Base-by-base conservation (phyloP, 1,139 yeast species). In the Sugiyamaella grinbergsii region DNA sequence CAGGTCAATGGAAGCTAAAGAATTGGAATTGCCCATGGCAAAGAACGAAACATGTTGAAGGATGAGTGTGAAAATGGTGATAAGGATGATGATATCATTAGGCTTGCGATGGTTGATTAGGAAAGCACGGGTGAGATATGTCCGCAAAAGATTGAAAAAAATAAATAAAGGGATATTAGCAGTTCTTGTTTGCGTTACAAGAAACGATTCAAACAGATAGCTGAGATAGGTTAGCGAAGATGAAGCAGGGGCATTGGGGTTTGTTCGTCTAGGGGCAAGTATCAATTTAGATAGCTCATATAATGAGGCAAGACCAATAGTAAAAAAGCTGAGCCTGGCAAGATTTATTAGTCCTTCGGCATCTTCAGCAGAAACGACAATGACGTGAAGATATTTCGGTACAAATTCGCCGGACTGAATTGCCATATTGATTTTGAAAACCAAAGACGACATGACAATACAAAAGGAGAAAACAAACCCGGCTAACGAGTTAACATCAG, bases 11-110 rank as follows among this genome's bases (percentile, higher is more conserved):
- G 97, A 85, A 0, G 97, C 94, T 59, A 93, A 76, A 45, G 96
- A 90, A 63, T 93, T 93, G 0, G 98, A 90, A 51, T 88, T 89
- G 0, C 98, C 98, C 69, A 85, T 77, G 10, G 89, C 87, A 70
- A 88, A 93, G 64, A 91, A 93, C 0, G 93, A 73, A 42, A 89
- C 72, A 59, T 88, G 83, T 64, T 90, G 95, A 43, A 88, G 61
- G 5, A 78, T 54, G 7, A 71, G 49, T 2, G 61, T 57, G 28
- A 68, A 55, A 6, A 70, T 54, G 18, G 62, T 53, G 4, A 61
- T 53, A 31, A 60, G 50, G 15, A 60, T 51, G 2, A 63, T 54
- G n/a, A 60, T 58, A 22, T 59, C 60, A 15, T 50, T 48, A 23
- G 56, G 42, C 23, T 52, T 42, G 29, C 55, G 42, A 42, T 60